phyloP scores from a whole-genome alignment of 805 yeast species.

The Blastobotrys terrestris region DNA sequence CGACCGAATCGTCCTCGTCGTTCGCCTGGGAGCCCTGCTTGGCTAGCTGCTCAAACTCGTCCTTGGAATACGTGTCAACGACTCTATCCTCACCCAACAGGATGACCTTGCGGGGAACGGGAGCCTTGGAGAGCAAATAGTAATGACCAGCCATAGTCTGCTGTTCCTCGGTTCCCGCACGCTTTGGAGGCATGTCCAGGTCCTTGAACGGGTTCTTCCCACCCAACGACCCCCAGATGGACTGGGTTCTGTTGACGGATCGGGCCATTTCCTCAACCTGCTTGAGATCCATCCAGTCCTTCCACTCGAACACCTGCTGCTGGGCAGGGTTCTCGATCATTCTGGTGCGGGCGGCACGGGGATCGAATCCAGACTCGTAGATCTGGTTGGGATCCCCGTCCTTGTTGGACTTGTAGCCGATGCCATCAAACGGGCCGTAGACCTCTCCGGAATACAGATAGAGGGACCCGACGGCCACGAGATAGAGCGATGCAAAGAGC shows the following conservation, averaged over 20 bases:
- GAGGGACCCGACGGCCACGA: conserved; percentile 11
- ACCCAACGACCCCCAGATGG: conserved; percentile 6
- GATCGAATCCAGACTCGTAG: conserved; percentile 11
- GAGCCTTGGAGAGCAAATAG: conserved; percentile 13
- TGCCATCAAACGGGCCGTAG: neutral
- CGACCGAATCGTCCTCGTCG: neutral
- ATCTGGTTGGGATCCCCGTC: neutral
- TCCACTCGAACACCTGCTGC: conserved; percentile 24
- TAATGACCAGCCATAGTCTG: conserved; percentile 15
- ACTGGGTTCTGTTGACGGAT: conserved; percentile 3
- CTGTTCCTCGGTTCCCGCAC: conserved; percentile 12
- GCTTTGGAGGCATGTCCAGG: conserved; percentile 11
- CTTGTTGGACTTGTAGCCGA: neutral
- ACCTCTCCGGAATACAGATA: conserved; percentile 14
- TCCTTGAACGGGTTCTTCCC: conserved; percentile 10
- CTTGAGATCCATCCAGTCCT: conserved; percentile 26
- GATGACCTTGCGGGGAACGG: conserved; percentile 16
- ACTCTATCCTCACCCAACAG: conserved; percentile 15
- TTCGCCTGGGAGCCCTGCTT: too few relatives aligned
- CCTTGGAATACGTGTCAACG: conserved; percentile 7
- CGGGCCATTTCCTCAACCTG: conserved; percentile 10
- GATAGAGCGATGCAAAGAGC: conserved; percentile 12
- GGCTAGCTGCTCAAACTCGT: neutral
- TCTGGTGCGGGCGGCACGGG: conserved; percentile 5
- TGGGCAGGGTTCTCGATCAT: conserved; percentile 6